Evolutionary conservation across 2,329 filamentous ascomycete genomes (phyloP).

Genomic region (Penicillium sclerotigenum): DNA sequence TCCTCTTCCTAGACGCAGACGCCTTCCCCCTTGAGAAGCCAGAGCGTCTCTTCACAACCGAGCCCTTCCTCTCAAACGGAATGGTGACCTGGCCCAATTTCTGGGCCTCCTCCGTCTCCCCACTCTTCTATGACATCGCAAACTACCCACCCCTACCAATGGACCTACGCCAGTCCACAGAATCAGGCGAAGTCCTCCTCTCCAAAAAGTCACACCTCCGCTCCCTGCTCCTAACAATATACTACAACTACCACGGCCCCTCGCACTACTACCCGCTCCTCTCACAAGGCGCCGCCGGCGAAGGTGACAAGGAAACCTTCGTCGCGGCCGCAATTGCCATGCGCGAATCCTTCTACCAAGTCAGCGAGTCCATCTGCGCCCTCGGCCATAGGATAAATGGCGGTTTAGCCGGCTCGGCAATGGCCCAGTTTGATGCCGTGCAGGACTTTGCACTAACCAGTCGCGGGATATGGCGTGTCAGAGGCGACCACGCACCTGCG

Average conservation of each 20-base stretch:
- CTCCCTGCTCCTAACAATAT: conserved; percentile 50
- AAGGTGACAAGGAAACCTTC: conserved; percentile 54
- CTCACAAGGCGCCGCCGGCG: conserved; percentile 42
- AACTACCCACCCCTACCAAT: conserved; percentile 31
- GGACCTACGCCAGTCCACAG: conserved; percentile 39
- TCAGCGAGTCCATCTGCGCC: conserved; percentile 38
- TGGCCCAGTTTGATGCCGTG: conserved; percentile 40
- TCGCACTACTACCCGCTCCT: conserved; percentile 48
- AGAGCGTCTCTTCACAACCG: conserved; percentile 40
- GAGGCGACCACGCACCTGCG: conserved; percentile 28
- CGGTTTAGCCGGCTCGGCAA: conserved; percentile 38
- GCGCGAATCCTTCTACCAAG: conserved; percentile 42
- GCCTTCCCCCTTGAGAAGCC: conserved; percentile 46
- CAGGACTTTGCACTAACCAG: conserved; percentile 32
- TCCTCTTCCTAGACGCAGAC: conserved; percentile 51
- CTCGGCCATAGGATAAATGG: conserved; percentile 30
- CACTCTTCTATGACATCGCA: conserved; percentile 47
- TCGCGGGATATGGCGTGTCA: conserved; percentile 28
- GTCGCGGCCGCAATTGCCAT: conserved; percentile 44
- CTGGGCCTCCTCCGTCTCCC: conserved; percentile 46
- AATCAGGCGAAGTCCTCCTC: conserved; percentile 50
- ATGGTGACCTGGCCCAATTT: conserved; percentile 36
- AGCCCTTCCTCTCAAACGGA: conserved; percentile 42
- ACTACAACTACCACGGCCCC: conserved; percentile 57
- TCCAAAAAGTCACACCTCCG: conserved; percentile 49